A percentile compares a stretch with the other conserved stretches of the same genome.
Evolutionary conservation across 1,284 basidiomycete species (phyloP).

Genomic region (Fistulinella cinereoalba): DNA sequence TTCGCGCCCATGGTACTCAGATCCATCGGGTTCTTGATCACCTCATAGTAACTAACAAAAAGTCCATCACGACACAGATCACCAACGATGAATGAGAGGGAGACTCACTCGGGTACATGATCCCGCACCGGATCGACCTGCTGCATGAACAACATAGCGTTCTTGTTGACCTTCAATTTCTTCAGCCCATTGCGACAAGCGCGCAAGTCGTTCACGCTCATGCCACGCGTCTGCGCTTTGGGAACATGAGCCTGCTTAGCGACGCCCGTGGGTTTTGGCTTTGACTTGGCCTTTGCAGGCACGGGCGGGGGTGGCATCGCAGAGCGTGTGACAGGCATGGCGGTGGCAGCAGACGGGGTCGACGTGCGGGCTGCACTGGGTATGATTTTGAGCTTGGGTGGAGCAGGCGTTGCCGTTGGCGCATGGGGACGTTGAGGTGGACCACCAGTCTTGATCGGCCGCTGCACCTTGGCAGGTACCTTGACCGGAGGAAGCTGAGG

Average conservation of each 20-base stretch:
- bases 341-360: conserved; percentile 16
- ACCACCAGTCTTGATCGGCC: conserved; percentile 42
- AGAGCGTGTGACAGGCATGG: conserved; percentile 21
- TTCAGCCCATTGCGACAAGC: conserved; percentile 80
- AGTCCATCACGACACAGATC: conserved; percentile 1
- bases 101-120: conserved; percentile 65
- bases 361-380: conserved; percentile 27
- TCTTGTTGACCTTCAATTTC: conserved; percentile 76
- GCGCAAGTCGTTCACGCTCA: conserved; percentile 77
- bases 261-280: conserved; percentile 37
- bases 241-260: conserved; percentile 49
- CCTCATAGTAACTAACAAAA: conserved; percentile 72
- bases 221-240: conserved; percentile 78
- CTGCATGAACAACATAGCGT: conserved; percentile 71
- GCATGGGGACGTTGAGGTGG: conserved; percentile 45
- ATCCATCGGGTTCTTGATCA: conserved; percentile 96
- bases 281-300: conserved; percentile 37
- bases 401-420: conserved; percentile 39
- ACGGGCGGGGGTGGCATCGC: conserved; percentile 36
- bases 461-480: conserved; percentile 22
- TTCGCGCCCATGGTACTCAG: conserved; percentile 84
- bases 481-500: conserved; percentile 55
- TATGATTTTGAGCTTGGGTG: conserved; percentile 57
- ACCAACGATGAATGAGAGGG: conserved; percentile 24
- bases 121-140: conserved; percentile 92